A percentile compares a stretch with the other conserved stretches of the same genome.
Evolutionary conservation across 768 basidiomycete species (phyloP).

Genomic region (Suillus bovinus): DNA sequence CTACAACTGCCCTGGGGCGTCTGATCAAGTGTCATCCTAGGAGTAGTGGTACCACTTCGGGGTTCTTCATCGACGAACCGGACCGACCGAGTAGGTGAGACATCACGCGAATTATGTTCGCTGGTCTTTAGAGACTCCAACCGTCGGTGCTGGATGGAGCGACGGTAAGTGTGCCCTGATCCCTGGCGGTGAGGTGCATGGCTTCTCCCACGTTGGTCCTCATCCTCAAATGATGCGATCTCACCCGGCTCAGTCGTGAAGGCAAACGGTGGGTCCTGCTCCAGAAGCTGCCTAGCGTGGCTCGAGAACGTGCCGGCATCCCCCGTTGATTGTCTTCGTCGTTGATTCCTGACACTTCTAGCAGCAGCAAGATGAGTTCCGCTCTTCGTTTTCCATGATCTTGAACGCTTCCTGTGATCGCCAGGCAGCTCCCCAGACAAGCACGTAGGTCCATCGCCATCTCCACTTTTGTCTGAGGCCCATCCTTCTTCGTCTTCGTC

Average conservation of each 20-base stretch:
- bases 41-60: slow-evolving; percentile 22
- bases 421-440: slow-evolving; percentile 12
- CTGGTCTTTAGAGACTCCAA: slow-evolving; percentile 28
- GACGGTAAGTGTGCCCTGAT: slow-evolving; percentile 16
- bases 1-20: slow-evolving; percentile 19
- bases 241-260: neutral
- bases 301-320: slow-evolving; percentile 15
- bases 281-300: slow-evolving; percentile 10
- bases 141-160: slow-evolving; percentile 29
- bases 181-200: slow-evolving; percentile 14
- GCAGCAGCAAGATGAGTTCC: slow-evolving; percentile 5
- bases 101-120: slow-evolving; percentile 34
- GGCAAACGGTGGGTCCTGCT: neutral
- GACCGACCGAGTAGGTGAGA: slow-evolving; percentile 48
- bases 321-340: slow-evolving; percentile 16
- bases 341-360: slow-evolving; percentile 13
- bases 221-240: slow-evolving; percentile 7
- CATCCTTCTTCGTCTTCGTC: slow-evolving; percentile 60
- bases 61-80: slow-evolving; percentile 44
- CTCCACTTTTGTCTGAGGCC: slow-evolving; percentile 56
- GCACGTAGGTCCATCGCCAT: slow-evolving; percentile 17
- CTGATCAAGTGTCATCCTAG: slow-evolving; percentile 20
- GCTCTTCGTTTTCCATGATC: slow-evolving; percentile 23
- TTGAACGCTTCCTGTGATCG: slow-evolving; percentile 27
- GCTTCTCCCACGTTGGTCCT: slow-evolving; percentile 27